Conservation (phyloP, 2,329 filamentous ascomycete species). For the Aspergillus bombycis region DNA sequence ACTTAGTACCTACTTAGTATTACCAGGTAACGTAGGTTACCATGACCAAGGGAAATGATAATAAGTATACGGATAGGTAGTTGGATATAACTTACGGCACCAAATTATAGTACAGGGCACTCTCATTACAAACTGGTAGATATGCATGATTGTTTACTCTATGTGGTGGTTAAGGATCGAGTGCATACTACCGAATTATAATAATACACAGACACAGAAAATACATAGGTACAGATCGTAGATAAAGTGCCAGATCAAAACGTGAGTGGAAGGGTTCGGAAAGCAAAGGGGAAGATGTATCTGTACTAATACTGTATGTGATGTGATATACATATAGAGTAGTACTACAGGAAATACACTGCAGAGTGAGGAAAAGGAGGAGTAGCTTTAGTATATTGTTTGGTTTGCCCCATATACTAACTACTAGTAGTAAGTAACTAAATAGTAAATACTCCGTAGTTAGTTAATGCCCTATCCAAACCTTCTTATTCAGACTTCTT, state of each 20-base stretch:
- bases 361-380: too few relatives aligned
- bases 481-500: too few relatives aligned
- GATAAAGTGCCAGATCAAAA: background rate
- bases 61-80: background rate
- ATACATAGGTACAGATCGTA: background rate
- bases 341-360: too few relatives aligned
- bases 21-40: background rate
- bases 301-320: background rate
- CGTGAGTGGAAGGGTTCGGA: background rate
- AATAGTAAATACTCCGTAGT: too few relatives aligned
- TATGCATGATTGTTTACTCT: background rate
- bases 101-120: background rate
- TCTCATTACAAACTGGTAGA: background rate
- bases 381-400: background rate
- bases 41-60: background rate
- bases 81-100: background rate
- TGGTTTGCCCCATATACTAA: background rate
- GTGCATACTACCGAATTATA: background rate
- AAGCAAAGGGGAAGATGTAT: background rate
- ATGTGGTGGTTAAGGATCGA: background rate
- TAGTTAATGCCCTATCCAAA: too few relatives aligned
- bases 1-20: background rate
- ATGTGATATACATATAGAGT: background rate
- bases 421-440: background rate
- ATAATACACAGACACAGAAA: background rate